Evolutionary conservation across 768 basidiomycete species (phyloP).

Genomic region (Xerocomellus amylosporus): DNA sequence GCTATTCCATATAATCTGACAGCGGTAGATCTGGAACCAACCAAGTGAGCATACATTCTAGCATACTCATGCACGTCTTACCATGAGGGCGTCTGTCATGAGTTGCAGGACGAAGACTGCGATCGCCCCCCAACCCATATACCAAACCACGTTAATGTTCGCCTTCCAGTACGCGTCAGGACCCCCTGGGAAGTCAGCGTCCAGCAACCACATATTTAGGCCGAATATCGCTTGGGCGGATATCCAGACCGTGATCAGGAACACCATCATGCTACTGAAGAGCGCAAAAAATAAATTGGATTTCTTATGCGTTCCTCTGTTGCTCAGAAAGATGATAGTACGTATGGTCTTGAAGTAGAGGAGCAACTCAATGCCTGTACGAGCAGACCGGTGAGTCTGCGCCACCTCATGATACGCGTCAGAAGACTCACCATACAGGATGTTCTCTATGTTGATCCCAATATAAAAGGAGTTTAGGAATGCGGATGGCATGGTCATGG

Average conservation of each 20-base stretch:
- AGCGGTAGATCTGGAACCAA: background rate
- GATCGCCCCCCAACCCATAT: slow-evolving; percentile 18
- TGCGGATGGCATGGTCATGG: background rate
- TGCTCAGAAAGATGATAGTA: slow-evolving; percentile 2
- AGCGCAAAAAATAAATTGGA: slow-evolving; percentile 13
- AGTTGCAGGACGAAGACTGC: background rate
- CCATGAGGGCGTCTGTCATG: background rate
- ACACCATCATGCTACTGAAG: slow-evolving; percentile 26
- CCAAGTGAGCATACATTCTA: too few species aligned
- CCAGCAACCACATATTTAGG: slow-evolving; percentile 38
- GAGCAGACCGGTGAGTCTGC: background rate
- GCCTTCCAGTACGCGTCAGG: slow-evolving; percentile 31
- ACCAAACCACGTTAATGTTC: slow-evolving; percentile 27
- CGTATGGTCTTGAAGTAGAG: slow-evolving; percentile 26
- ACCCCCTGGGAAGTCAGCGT: slow-evolving; percentile 35
- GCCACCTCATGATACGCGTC: background rate
- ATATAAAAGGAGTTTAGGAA: slow-evolving; percentile 17
- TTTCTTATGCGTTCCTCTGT: slow-evolving; percentile 1
- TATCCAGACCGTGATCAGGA: slow-evolving; percentile 34
- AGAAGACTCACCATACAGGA: slow-evolving; percentile 21
- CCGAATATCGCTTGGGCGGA: slow-evolving; percentile 21
- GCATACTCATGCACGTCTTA: background rate
- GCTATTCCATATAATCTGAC: background rate
- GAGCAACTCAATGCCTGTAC: slow-evolving; percentile 21
- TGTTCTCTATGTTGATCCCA: slow-evolving; percentile 18